A percentile compares a stretch with the other conserved stretches of the same genome.
These are phyloP conservation scores for Protomyces inouyei DNA, from an alignment of 1,139 yeast genomes.

Conservation along the genomic window DNA sequence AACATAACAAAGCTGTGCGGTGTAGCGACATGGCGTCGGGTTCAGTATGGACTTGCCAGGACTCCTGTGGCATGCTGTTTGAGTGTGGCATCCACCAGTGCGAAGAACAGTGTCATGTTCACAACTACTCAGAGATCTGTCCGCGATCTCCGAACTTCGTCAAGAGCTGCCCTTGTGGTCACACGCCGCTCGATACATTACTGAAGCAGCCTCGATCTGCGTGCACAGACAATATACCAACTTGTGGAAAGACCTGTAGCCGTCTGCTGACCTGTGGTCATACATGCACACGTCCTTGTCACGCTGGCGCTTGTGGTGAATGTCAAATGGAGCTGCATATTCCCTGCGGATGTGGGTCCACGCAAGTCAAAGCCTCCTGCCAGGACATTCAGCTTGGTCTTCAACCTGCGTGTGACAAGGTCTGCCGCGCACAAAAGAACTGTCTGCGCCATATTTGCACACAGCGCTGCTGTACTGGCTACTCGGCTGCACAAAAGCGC, in stretches of 20 bases:
- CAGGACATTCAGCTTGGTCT: conserved; percentile 24
- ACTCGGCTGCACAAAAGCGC: conserved; percentile 57
- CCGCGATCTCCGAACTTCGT: conserved; percentile 57
- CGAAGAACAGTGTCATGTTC: conserved; percentile 53
- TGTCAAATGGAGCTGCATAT: conserved; percentile 43
- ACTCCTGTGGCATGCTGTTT: conserved; percentile 47
- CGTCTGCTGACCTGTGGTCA: conserved; percentile 69
- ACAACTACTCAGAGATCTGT: conserved; percentile 42
- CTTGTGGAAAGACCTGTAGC: conserved; percentile 62
- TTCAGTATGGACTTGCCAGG: conserved; percentile 49
- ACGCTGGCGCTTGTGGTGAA: conserved; percentile 66
- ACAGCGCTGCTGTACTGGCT: conserved; percentile 64
- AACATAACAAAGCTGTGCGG: conserved; percentile 43
- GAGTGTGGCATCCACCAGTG: conserved; percentile 69
- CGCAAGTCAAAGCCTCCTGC: conserved; percentile 32
- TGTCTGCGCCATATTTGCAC: conserved; percentile 79
- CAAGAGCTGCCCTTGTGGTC: conserved; percentile 75
- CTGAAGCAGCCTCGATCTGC: conserved; percentile 48
- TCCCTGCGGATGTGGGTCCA: conserved; percentile 42
- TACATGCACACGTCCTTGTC: conserved; percentile 63
- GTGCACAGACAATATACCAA: conserved; percentile 72
- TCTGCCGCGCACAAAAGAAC: conserved; percentile 69
- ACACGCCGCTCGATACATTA: conserved; percentile 43
- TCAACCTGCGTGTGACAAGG: conserved; percentile 61
- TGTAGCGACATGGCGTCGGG: conserved; percentile 47